A percentile compares a stretch with the other conserved stretches of the same genome.
Evolutionary conservation across 352 stramenopile genomes (phyloP).

Genomic region (Plasmopara muralis): DNA sequence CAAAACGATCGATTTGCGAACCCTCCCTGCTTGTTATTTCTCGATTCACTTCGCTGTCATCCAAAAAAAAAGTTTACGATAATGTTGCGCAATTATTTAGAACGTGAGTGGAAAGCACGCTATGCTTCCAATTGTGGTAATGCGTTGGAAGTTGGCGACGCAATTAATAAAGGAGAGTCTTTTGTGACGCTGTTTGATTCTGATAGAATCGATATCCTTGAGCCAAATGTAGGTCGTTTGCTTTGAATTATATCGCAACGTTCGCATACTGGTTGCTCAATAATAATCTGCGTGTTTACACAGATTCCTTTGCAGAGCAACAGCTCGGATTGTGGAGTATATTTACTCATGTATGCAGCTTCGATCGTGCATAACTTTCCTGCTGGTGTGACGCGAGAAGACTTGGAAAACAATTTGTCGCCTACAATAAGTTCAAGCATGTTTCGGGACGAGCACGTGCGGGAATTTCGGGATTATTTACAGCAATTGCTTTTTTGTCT

Average conservation of each 20-base stretch:
- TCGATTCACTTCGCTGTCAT: conserved; percentile 94
- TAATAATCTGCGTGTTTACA: conserved; percentile 5
- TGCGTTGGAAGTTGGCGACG: background rate
- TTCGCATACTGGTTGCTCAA: background rate
- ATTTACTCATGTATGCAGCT: conserved; percentile 71
- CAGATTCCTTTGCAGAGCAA: conserved; percentile 91
- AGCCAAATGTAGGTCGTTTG: conserved; percentile 63
- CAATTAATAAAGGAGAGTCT: conserved; percentile 11
- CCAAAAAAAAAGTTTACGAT: conserved; percentile 82
- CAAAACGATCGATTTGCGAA: conserved; percentile 30
- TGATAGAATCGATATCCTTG: conserved; percentile 50
- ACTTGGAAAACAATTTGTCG: conserved; percentile 41
- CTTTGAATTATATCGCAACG: background rate
- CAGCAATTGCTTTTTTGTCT: conserved; percentile 73
- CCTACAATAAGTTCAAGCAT: conserved; percentile 45
- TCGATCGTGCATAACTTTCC: conserved; percentile 61
- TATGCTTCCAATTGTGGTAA: conserved; percentile 18
- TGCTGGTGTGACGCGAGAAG: conserved; percentile 39
- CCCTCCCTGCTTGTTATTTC: conserved; percentile 86
- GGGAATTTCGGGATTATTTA: conserved; percentile 73
- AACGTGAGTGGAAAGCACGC: conserved; percentile 58
- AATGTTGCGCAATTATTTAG: conserved; percentile 84
- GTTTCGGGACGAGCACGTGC: conserved; percentile 62
- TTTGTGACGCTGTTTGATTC: conserved; percentile 42
- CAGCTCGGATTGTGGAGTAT: conserved; percentile 89